Percentiles rank a stretch among this genome's conserved stretches.
Evolutionary conservation across 1,284 basidiomycete species (phyloP).

Genomic region (Pisolithus thermaeus): DNA sequence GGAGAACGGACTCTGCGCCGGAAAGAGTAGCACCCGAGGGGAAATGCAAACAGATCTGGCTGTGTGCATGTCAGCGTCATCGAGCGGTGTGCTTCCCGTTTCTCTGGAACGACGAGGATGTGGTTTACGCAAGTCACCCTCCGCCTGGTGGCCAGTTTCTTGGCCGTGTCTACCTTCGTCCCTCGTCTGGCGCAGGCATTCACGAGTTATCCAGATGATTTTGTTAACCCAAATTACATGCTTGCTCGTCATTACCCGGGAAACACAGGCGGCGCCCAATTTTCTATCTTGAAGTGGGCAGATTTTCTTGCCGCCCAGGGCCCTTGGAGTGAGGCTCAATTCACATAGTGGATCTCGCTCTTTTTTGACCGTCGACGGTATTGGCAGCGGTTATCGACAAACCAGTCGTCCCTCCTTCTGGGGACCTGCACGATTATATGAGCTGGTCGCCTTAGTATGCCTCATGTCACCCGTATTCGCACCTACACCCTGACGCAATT

Average conservation of each 20-base stretch:
- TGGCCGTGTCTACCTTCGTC: not conserved
- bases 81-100: no score
- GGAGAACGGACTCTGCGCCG: no score
- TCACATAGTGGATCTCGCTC: not conserved
- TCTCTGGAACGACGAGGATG: no score
- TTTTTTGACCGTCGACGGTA: not conserved
- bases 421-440: slow-evolving; percentile 46
- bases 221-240: slow-evolving; percentile 46
- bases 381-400: slow-evolving; percentile 36
- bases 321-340: slow-evolving; percentile 46
- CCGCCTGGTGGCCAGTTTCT: not conserved
- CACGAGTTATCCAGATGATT: slow-evolving; percentile 48
- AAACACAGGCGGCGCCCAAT: slow-evolving; percentile 38
- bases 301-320: slow-evolving; percentile 36
- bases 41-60: no score
- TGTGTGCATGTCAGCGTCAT: no score
- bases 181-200: slow-evolving; percentile 13
- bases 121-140: no score
- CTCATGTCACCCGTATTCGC: not conserved
- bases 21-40: no score
- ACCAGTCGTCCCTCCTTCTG: slow-evolving; percentile 35
- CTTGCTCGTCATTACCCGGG: slow-evolving; percentile 34
- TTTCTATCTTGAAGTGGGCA: slow-evolving; percentile 42
- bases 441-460: slow-evolving; percentile 53
- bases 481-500: not conserved